Evolutionary conservation across 129 eudicot species (phyloP).

Genomic region (Flaveria robusta): DNA sequence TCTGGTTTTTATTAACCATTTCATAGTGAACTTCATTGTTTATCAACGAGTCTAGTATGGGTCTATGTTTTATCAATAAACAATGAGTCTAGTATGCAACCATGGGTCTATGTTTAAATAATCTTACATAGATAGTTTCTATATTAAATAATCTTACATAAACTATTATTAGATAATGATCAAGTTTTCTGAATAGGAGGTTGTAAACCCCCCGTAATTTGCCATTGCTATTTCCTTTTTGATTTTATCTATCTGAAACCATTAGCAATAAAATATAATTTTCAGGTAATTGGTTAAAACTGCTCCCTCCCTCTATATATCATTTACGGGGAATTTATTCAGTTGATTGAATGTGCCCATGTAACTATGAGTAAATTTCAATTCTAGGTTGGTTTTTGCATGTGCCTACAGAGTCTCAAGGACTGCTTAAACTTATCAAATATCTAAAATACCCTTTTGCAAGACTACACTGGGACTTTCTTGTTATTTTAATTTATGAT

Average conservation of each 20-base stretch:
- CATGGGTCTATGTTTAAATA: too few relatives aligned
- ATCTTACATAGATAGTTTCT: neutral
- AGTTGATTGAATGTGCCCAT: slow-evolving; percentile 5
- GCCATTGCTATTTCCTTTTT: neutral
- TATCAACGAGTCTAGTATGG: neutral
- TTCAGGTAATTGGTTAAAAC: neutral
- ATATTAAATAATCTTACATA: neutral
- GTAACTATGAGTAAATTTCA: neutral
- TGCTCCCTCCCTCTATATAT: neutral
- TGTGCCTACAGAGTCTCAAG: neutral
- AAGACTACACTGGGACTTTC: neutral
- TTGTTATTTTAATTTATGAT: neutral
- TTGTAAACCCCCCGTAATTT: neutral
- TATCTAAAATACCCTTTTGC: neutral
- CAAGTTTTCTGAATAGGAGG: neutral
- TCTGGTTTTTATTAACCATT: neutral
- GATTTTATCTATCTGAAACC: neutral
- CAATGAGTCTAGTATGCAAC: neutral
- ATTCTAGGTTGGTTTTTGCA: neutral
- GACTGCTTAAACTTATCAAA: neutral
- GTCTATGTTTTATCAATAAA: too few relatives aligned
- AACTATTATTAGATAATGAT: neutral
- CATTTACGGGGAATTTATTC: neutral
- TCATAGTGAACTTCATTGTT: neutral
- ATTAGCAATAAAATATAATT: slow-evolving; percentile 1